These are phyloP conservation scores for Emmonsiellopsis sp. DNA, from an alignment of 2,329 filamentous ascomycete species.

Conservation along the genomic window DNA sequence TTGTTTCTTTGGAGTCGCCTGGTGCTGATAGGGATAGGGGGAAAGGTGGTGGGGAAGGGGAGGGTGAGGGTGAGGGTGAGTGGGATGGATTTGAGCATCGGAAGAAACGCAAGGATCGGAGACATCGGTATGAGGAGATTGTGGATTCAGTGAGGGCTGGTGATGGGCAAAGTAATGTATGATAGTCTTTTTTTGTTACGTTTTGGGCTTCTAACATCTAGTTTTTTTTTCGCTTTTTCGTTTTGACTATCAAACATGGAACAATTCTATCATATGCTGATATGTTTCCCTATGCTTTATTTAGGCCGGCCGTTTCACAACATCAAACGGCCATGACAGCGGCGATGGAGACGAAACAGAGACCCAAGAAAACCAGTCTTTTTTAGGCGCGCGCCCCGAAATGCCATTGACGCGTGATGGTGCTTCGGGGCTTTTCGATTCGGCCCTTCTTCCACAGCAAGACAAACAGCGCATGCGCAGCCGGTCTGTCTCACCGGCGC, in stretches of 20 bases:
- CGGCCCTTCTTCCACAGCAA: constrained; percentile 2
- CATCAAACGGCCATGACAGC: constrained; percentile 2
- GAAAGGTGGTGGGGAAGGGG: neutral
- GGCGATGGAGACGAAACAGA: constrained; percentile 23
- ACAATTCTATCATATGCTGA: neutral
- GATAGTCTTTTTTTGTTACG: constrained; percentile 12
- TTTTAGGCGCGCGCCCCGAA: constrained; percentile 58
- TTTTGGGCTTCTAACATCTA: neutral
- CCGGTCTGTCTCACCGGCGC: constrained; percentile 25
- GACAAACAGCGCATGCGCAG: constrained; percentile 15
- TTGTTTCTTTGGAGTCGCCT: too few species aligned
- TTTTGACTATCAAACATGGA: neutral
- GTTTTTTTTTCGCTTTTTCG: too few species aligned
- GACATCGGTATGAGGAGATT: constrained; percentile 28
- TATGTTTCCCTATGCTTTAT: constrained; percentile 9
- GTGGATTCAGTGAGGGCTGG: constrained; percentile 20
- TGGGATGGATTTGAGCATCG: constrained; percentile 15
- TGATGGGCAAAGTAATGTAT: constrained; percentile 7
- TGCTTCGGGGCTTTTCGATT: constrained; percentile 34
- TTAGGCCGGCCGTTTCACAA: constrained; percentile 13
- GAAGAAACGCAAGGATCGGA: constrained; percentile 17
- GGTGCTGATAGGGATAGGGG: neutral
- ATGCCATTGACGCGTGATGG: constrained; percentile 37
- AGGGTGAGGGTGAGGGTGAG: constrained; percentile 13
- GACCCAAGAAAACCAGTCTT: constrained; percentile 39